Evolutionary conservation across 805 yeast species (phyloP).

Genomic region (Torulaspora indica): DNA sequence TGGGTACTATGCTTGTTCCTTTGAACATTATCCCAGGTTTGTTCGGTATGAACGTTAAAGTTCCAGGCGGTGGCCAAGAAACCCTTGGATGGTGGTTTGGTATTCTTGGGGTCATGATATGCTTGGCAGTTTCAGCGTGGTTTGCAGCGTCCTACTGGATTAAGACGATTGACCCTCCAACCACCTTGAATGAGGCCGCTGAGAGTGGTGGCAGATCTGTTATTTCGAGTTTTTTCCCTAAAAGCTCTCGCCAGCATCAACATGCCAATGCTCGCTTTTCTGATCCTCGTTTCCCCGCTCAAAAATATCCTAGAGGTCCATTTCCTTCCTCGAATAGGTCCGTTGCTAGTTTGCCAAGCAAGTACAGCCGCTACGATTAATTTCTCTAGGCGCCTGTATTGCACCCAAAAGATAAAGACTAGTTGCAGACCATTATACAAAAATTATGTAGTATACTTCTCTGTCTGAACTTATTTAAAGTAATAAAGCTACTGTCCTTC

Average conservation of each 20-base stretch:
- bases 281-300: not conserved
- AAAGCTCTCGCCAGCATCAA: constrained; percentile 1
- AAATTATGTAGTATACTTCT: constrained; percentile 1
- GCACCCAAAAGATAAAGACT: not conserved
- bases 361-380: constrained; percentile 16
- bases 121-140: constrained; percentile 40
- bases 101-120: constrained; percentile 50
- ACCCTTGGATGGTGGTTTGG: constrained; percentile 65
- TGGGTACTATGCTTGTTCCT: constrained; percentile 89
- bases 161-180: constrained; percentile 34
- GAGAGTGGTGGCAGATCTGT: constrained; percentile 36
- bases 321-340: constrained; percentile 15
- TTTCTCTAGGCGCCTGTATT: not conserved
- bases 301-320: not conserved
- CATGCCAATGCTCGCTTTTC: not conserved
- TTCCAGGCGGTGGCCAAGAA: constrained; percentile 58
- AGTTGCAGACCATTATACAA: not conserved
- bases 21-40: constrained; percentile 85
- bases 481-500: not conserved
- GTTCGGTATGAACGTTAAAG: constrained; percentile 91
- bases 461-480: constrained; percentile 5
- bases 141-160: constrained; percentile 43
- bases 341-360: constrained; percentile 16
- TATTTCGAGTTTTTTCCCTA: constrained; percentile 26
- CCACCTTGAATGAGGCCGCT: constrained; percentile 34